Base-by-base conservation (phyloP, 768 basidiomycete genomes). In the Tremella mesenterica region DNA sequence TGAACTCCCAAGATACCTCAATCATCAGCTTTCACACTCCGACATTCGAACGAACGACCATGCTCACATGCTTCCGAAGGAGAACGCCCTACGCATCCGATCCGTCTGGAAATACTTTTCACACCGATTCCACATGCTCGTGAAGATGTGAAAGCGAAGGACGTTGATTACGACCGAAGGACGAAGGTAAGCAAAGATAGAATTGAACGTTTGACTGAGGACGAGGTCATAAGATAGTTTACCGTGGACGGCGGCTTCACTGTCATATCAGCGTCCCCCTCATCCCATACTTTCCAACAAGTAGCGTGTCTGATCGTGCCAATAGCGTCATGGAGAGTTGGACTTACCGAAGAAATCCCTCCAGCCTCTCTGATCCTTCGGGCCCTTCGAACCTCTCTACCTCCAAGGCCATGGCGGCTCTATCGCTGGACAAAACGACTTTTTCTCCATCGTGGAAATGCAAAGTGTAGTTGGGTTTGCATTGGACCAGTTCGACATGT, bases 391-490 rank as follows among this genome's bases (percentile, higher is more conserved):
- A 75, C 34, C 67, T 67, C 54, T 75, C 74, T 13, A 75, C 70
- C 55, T 76, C 74, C 25, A 52, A 53, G 53, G 70, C 72, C 61
- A 77, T 60, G 51, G 58, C 39, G 1, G 70, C 70, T 48, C 75
- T 52, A 61, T 76, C 73, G 4, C 72, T 72, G 38, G 56, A 60
- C 27, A 77, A 59, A n/a, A 56, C 58, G 30, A 77, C 65, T n/a
- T 56, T 64, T 54, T 75, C 72, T 12, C 75, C 74, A 63, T 76
- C 75, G 34, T 74, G 73, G 54, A 73, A 77, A 45, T 76, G 75
- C 34, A 76, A 63, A 16, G 71, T 59, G 57, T 76, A 77, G 57
- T 77, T 77, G 8, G 75, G 75, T 27, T 75, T 64, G 57, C 76
- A 77, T 50, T 77, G 75, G 26, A 74, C 63, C 39, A 77, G 64